Base-by-base conservation (phyloP, 2,329 filamentous ascomycete species). In the Ophiostoma montium region DNA sequence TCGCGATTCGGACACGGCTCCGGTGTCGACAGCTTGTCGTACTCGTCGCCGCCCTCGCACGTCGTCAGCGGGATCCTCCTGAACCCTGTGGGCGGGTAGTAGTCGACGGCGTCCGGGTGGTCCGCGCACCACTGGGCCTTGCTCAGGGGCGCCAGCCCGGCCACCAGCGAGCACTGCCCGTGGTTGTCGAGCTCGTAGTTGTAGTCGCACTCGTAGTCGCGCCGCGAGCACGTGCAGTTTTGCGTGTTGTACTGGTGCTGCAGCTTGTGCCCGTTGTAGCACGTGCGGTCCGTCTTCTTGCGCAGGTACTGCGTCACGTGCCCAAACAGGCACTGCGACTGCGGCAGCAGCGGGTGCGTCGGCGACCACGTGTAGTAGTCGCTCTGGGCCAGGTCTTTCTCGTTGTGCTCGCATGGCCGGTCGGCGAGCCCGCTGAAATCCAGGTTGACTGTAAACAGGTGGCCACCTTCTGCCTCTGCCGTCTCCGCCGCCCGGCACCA, bases 151-250 rank as follows among this genome's bases (percentile, higher is more conserved):
- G 74, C 55, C 36, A 88, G 76, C 13, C 90, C 90, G 0, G 74
- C 64, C 1, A 96, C 87, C 12, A 94, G 76, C 5, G 65, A 65
- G 66, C 92, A 98, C 54, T 83, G 55, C 44, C 84, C 83, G 60
- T 89, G 84, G 27, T 69, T 74, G 63, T 85, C 78, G 43, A 84
- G 78, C 62, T 96, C 82, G 64, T 78, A 98, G 65, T 98, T 98
- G 72, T 87, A 98, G 62, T 94, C 90, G 66, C 92, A 98, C 73
- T 98, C 92, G 62, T 82, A 98, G 66, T 98, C 92, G 51, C 78
- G 75, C 47, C 87, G 75, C 9, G 79, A 84, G 67, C 92, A 98
- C 52, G 76, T 72, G 70, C 92, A 98, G 63, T 94, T 87, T 55
- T 75, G 67, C 56, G 86, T 80, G 56, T 75, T 74, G 64, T 89